Percentiles rank a stretch among this genome's conserved stretches.
Conservation (phyloP, 176 grass and related monocot genomes). For the Coix lacrymajobi region DNA sequence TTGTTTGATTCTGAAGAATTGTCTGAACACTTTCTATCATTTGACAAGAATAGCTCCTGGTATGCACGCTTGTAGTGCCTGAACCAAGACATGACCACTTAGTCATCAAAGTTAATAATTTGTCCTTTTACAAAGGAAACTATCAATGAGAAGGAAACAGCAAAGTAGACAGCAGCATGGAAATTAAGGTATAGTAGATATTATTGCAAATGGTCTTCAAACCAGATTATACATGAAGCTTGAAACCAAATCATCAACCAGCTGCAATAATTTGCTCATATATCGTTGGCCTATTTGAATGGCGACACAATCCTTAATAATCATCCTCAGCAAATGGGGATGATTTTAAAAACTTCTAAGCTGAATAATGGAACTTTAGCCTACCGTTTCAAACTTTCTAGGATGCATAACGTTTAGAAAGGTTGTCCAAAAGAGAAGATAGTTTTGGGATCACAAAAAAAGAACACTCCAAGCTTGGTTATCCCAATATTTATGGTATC, state of each 20-base stretch:
- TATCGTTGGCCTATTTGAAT: neutral
- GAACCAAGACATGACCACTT: slow-evolving; percentile 16
- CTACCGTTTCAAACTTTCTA: neutral
- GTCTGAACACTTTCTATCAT: slow-evolving; percentile 38
- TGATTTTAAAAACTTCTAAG: neutral
- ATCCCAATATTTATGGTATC: neutral
- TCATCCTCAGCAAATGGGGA: neutral
- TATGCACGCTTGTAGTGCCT: slow-evolving; percentile 91
- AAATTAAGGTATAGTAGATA: neutral
- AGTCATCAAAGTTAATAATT: neutral
- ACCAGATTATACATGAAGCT: neutral
- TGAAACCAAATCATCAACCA: neutral
- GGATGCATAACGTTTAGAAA: neutral
- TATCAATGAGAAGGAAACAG: neutral
- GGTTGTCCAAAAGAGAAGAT: neutral
- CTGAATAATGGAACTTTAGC: neutral
- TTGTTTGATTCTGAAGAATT: slow-evolving; percentile 33
- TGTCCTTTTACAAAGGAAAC: neutral
- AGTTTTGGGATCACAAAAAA: neutral
- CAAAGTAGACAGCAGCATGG: slow-evolving; percentile 1
- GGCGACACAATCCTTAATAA: neutral
- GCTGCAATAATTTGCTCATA: neutral
- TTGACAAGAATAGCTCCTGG: slow-evolving; percentile 71
- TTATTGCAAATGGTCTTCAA: neutral
- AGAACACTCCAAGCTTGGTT: neutral